These are phyloP conservation scores for Suhomyces bribrorum DNA, from an alignment of 1,139 yeast species.

Conservation along the genomic window DNA sequence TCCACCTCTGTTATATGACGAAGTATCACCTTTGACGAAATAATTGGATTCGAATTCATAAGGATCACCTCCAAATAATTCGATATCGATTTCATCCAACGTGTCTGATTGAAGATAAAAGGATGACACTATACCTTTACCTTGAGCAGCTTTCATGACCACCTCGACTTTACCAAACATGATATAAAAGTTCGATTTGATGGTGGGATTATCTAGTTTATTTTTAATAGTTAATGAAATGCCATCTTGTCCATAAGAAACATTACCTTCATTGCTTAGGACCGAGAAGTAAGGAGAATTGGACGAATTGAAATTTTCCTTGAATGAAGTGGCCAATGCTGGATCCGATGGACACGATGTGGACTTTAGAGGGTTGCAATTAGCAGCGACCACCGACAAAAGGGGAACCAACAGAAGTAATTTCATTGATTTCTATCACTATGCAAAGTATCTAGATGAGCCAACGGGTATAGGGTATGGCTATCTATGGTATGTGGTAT, in stretches of 20 bases:
- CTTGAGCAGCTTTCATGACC: conserved; percentile 67
- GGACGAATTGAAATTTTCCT: conserved; percentile 45
- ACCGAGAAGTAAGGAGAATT: conserved; percentile 43
- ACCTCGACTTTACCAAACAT: conserved; percentile 87
- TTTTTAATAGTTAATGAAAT: conserved; percentile 57
- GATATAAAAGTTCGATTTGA: conserved; percentile 73
- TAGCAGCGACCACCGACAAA: conserved; percentile 14
- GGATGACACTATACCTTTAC: conserved; percentile 76
- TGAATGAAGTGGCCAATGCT: conserved; percentile 58
- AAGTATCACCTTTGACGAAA: conserved; percentile 76
- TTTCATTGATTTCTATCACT: too few relatives aligned
- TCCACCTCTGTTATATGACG: conserved; percentile 77
- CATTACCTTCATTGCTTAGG: conserved; percentile 27
- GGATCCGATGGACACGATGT: conserved; percentile 40
- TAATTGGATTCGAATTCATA: conserved; percentile 76
- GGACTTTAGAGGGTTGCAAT: conserved; percentile 38
- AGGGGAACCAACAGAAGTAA: conserved; percentile 3
- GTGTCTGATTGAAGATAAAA: conserved; percentile 84
- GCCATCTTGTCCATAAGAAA: conserved; percentile 45
- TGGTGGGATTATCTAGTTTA: conserved; percentile 72
- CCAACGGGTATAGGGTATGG: too few relatives aligned
- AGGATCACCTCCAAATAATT: conserved; percentile 78
- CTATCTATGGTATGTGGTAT: too few relatives aligned
- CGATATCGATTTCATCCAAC: conserved; percentile 83
- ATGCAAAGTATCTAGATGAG: too few relatives aligned